phyloP scores from a whole-genome alignment of 2,329 filamentous ascomycete species.

The Verticillium nonalfalfae region DNA sequence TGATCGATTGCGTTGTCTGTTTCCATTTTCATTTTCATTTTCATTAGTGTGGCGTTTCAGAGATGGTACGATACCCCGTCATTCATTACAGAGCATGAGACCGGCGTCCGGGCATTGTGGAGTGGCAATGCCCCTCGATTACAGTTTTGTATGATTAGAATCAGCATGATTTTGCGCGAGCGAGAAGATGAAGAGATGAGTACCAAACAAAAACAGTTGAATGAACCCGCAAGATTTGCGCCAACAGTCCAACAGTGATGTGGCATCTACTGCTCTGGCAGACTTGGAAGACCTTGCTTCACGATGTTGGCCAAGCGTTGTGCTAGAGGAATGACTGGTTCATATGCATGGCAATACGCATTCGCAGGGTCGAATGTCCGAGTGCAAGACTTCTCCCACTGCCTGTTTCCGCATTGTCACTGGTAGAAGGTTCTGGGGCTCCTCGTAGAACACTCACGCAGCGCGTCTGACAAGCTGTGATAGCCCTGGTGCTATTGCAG shows the following conservation, averaged over 20 bases:
- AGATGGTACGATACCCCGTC: not conserved
- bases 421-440: no score
- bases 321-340: no score
- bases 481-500: no score
- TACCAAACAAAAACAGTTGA: not conserved
- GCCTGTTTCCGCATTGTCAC: no score
- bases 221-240: not conserved
- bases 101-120: not conserved
- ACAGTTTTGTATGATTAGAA: not conserved
- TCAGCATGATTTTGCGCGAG: not conserved
- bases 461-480: no score
- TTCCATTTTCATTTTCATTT: not conserved
- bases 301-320: no score
- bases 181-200: not conserved
- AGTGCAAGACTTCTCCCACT: no score
- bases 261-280: not conserved
- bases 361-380: no score
- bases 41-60: not conserved
- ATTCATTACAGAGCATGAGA: conserved; percentile 1
- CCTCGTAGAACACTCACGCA: no score
- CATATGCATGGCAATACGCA: no score
- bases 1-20: not conserved
- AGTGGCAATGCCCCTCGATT: not conserved
- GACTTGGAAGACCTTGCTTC: no score
- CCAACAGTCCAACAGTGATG: not conserved